phyloP scores from a whole-genome alignment of 1,139 yeast species.

The Candida labiduridarum region DNA sequence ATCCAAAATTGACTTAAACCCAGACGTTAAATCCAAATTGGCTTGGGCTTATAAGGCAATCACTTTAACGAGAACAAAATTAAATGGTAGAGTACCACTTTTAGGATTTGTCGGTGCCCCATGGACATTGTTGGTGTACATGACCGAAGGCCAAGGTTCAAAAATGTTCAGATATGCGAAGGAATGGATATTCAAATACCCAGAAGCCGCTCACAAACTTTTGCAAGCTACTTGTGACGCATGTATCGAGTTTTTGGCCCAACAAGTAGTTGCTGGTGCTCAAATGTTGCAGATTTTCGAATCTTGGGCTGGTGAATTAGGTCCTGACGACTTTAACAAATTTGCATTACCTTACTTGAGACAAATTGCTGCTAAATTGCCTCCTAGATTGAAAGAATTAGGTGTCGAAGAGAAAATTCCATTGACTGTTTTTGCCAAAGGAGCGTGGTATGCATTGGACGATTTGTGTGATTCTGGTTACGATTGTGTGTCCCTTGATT shows the following conservation, averaged over 20 bases:
- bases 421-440: conserved; percentile 88
- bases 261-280: conserved; percentile 96
- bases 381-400: conserved; percentile 66
- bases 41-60: conserved; percentile 96
- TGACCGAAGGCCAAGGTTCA: conserved; percentile 98
- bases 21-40: conserved; percentile 74
- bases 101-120: conserved; percentile 98
- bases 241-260: conserved; percentile 89
- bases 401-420: conserved; percentile 78
- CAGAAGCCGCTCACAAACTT: conserved; percentile 69
- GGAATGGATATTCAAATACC: conserved; percentile 85
- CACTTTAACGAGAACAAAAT: conserved; percentile 78
- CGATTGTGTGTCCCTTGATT: conserved; percentile 86
- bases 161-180: conserved; percentile 88
- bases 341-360: conserved; percentile 87
- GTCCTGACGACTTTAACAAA: conserved; percentile 83
- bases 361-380: conserved; percentile 73
- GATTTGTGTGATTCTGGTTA: conserved; percentile 84
- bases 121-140: conserved; percentile 94
- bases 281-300: conserved; percentile 97
- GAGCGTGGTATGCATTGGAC: conserved; percentile 97
- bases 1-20: conserved; percentile 55
- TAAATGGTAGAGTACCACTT: conserved; percentile 89
- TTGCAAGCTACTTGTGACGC: conserved; percentile 83
- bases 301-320: conserved; percentile 97